Percentiles rank a stretch among this genome's conserved stretches.
phyloP scores from a whole-genome alignment of 73 alveolate species.

The Symbiodinium pilosum region DNA sequence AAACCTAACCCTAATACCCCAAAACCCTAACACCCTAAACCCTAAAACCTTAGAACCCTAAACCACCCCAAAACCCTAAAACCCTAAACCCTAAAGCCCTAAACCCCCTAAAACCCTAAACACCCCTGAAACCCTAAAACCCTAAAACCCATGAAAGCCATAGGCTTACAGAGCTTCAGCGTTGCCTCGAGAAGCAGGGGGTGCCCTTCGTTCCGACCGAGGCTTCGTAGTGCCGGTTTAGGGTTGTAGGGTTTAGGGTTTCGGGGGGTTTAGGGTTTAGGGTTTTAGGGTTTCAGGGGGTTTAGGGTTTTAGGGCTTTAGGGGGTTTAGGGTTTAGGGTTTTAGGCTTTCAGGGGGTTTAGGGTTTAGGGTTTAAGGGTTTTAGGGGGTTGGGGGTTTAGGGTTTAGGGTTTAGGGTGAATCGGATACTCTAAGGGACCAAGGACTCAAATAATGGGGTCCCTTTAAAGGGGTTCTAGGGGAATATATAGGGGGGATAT shows the following conservation, averaged over 20 bases:
- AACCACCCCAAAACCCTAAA: no score
- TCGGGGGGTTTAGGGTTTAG: neutral
- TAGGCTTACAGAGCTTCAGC: neutral
- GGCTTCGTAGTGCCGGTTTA: no score
- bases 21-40: neutral
- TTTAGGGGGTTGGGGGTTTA: no score
- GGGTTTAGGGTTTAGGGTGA: no score
- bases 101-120: neutral
- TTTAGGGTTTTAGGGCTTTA: no score
- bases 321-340: no score
- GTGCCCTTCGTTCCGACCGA: neutral
- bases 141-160: neutral
- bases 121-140: neutral
- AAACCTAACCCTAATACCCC: neutral
- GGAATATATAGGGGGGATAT: no score
- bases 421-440: no score
- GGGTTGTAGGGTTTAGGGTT: neutral
- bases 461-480: no score
- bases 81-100: neutral
- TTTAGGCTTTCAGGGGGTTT: no score
- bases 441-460: no score
- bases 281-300: neutral
- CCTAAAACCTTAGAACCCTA: neutral
- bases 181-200: neutral
- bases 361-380: no score